Base-by-base conservation (phyloP, 345 rosid species). In the Lumnitzera racemosa region DNA sequence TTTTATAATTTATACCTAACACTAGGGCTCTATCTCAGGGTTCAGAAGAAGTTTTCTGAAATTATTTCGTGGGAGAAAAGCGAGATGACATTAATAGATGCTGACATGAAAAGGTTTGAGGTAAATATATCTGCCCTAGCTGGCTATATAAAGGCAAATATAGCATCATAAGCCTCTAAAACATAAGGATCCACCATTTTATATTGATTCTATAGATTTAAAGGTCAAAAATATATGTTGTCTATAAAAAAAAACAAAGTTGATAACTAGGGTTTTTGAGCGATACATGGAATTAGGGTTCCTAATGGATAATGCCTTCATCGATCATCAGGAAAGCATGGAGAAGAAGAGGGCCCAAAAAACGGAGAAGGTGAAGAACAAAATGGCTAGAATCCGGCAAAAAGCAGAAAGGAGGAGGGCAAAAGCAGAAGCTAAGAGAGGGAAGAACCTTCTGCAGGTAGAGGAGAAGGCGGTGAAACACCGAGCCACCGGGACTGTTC, bases 291-390 rank as follows among this genome's bases (percentile, higher is more conserved):
- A 7, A 36, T 36, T 36, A 36, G 5, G 9, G 7, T 1, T 36
- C 43, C 0, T 36, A 36, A 36, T 9, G 10, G 20, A 20, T 20
- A 36, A 7, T 36, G 43, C 43, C 43, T 36, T 15, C 4, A 58
- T 14, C n/a, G 15, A 52, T 24, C 66, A 46, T 63, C 72, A 88
- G 96, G 95, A 91, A 70, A 56, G 76, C 15, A 24, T 86, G 63
- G 83, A 78, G 71, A 88, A 86, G 86, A 66, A 79, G 74, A 88
- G 78, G 69, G 96, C 92, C 0, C 80, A 69, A 53, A 81, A 77
- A 13, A 72, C 59, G 17, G 98, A 91, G 83, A 73, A 80, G 66
- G 84, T 91, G 88, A 91, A 88, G 57, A 91, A 88, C 81, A 86
- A 81, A 67, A 61, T 80, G 16, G 95, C 90, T 24, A 29, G 59